These are phyloP conservation scores for Ophiostoma ulmi DNA, from an alignment of 2,329 filamentous ascomycete species.

Conservation along the genomic window DNA sequence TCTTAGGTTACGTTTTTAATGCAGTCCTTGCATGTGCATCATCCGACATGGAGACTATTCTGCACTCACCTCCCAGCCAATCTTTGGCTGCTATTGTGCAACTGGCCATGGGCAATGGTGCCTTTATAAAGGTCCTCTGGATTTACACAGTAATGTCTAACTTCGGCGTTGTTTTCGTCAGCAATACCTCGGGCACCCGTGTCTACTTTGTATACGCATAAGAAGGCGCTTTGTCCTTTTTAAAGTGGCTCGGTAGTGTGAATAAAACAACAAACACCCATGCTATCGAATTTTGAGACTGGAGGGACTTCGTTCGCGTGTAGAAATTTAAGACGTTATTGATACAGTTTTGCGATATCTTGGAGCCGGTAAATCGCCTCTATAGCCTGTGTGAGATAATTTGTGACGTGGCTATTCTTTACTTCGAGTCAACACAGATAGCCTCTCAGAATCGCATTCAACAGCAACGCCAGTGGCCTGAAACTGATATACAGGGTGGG, in stretches of 20 bases:
- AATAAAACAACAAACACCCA: slow-evolving; percentile 7
- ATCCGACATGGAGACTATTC: slow-evolving; percentile 2
- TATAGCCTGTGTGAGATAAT: background rate
- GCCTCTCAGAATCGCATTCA: background rate
- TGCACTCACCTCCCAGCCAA: background rate
- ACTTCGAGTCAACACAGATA: background rate
- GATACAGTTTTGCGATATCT: background rate
- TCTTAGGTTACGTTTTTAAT: slow-evolving; percentile 5
- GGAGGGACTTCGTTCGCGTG: background rate
- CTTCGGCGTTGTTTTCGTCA: slow-evolving; percentile 8
- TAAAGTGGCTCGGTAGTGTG: background rate
- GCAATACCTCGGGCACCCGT: background rate
- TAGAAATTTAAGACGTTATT: background rate
- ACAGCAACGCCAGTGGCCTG: background rate
- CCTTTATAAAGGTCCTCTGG: background rate
- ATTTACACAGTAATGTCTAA: slow-evolving; percentile 1
- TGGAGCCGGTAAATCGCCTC: background rate
- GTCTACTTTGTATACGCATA: slow-evolving; percentile 1
- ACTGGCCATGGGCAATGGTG: background rate
- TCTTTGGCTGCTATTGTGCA: background rate
- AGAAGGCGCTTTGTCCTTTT: background rate
- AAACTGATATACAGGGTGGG: background rate
- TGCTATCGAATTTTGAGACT: background rate
- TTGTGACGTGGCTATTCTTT: background rate
- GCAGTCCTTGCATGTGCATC: background rate